Percentiles rank a stretch among this genome's conserved stretches.
phyloP scores from a whole-genome alignment of 164 flowering plant genomes.

The Houttuynia cordata region DNA sequence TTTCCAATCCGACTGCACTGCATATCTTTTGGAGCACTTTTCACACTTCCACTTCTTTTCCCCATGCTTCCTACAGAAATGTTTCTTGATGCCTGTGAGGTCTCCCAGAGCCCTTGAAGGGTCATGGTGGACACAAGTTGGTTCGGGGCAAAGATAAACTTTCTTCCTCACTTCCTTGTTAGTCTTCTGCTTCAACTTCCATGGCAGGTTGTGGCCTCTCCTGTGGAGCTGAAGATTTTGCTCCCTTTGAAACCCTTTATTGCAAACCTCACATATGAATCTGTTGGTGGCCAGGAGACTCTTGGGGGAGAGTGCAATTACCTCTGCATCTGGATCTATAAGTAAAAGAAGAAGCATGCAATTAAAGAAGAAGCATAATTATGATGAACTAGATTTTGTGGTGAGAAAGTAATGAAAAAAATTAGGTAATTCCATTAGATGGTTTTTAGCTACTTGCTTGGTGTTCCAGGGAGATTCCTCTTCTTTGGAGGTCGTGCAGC shows the following conservation, averaged over 20 bases:
- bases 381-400: slow-evolving; percentile 1
- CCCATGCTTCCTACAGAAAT: slow-evolving; percentile 77
- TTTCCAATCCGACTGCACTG: slow-evolving; percentile 92
- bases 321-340: slow-evolving; percentile 87
- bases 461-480: slow-evolving; percentile 73
- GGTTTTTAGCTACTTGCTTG: slow-evolving; percentile 47
- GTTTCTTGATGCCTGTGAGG: slow-evolving; percentile 88
- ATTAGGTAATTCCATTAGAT: neutral
- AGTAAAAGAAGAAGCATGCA: slow-evolving; percentile 6
- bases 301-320: slow-evolving; percentile 81
- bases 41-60: slow-evolving; percentile 95
- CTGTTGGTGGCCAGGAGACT: slow-evolving; percentile 89
- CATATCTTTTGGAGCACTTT: slow-evolving; percentile 75
- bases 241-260: slow-evolving; percentile 90
- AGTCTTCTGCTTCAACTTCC: slow-evolving; percentile 82
- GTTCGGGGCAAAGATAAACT: slow-evolving; percentile 83
- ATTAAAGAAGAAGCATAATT: neutral
- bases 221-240: slow-evolving; percentile 88
- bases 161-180: slow-evolving; percentile 62
- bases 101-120: slow-evolving; percentile 85
- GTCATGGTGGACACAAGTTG: slow-evolving; percentile 84
- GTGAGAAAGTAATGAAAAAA: neutral
- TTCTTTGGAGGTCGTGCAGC: slow-evolving; percentile 36
- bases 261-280: slow-evolving; percentile 85
- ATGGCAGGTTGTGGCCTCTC: slow-evolving; percentile 90